Percentiles rank a stretch among this genome's conserved stretches.
These are phyloP conservation scores for Amniculicola lignicola DNA, from an alignment of 495 filamentous ascomycete genomes.

Conservation along the genomic window DNA sequence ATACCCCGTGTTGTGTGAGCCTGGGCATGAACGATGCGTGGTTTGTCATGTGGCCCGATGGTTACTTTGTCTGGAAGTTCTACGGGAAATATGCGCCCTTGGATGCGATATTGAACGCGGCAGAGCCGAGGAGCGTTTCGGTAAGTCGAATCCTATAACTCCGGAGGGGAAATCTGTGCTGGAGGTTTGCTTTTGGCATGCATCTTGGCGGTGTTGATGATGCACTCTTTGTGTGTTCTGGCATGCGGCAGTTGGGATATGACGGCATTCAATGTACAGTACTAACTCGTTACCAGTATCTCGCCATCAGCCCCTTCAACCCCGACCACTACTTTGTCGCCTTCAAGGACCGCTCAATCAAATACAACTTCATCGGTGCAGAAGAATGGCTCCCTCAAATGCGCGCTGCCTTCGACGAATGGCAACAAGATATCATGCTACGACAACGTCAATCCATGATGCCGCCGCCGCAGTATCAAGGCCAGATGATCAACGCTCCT, in stretches of 20 bases:
- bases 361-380: slow-evolving; percentile 25
- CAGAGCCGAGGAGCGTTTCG: slow-evolving; percentile 24
- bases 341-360: slow-evolving; percentile 28
- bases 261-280: no score
- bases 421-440: slow-evolving; percentile 27
- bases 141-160: slow-evolving; percentile 5
- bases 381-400: slow-evolving; percentile 34
- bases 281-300: slow-evolving; percentile 11
- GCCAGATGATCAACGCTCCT: background rate
- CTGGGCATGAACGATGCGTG: slow-evolving; percentile 32
- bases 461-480: background rate
- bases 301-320: slow-evolving; percentile 32
- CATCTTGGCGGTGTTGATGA: no score
- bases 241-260: no score
- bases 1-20: slow-evolving; percentile 27
- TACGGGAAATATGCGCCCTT: slow-evolving; percentile 24
- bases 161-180: no score
- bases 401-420: slow-evolving; percentile 29
- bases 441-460: slow-evolving; percentile 1
- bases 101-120: slow-evolving; percentile 27
- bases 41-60: slow-evolving; percentile 36
- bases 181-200: no score
- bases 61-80: slow-evolving; percentile 33
- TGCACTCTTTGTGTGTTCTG: no score
- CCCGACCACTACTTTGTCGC: slow-evolving; percentile 31